Conservation (phyloP, 306 rosid genomes). For the Gillenia trifoliata region DNA sequence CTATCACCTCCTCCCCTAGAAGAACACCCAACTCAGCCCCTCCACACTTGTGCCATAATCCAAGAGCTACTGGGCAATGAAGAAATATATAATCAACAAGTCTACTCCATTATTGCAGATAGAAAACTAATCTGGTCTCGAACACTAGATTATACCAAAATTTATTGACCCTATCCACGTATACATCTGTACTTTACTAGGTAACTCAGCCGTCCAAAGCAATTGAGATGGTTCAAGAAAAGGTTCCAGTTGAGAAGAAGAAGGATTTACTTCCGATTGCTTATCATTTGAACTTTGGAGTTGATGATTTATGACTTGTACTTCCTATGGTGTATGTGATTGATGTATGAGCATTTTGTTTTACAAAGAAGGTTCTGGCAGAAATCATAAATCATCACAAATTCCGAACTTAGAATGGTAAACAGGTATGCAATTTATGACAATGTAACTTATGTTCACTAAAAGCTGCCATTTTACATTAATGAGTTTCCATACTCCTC, state of each 20-base stretch:
- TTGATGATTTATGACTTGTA: neutral
- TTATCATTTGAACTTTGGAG: neutral
- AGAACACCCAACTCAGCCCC: neutral
- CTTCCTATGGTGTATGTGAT: too few relatives aligned
- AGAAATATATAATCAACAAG: neutral
- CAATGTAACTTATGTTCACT: neutral
- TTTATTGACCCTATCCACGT: neutral
- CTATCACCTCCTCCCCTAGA: neutral
- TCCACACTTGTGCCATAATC: neutral
- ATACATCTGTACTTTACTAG: neutral
- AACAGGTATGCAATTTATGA: neutral
- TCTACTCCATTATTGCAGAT: neutral
- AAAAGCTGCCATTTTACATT: neutral
- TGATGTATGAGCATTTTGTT: too few relatives aligned
- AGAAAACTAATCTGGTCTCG: neutral
- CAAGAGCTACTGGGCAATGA: neutral
- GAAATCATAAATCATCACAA: neutral
- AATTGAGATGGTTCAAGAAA: neutral
- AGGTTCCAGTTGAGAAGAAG: neutral
- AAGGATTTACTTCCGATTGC: neutral
- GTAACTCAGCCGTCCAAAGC: neutral
- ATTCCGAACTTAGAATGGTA: neutral
- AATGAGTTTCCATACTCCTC: too few relatives aligned
- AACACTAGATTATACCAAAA: neutral
- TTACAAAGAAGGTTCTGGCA: too few relatives aligned